phyloP scores from a whole-genome alignment of 352 stramenopile genomes.

The Globisporangium recalcitrans region DNA sequence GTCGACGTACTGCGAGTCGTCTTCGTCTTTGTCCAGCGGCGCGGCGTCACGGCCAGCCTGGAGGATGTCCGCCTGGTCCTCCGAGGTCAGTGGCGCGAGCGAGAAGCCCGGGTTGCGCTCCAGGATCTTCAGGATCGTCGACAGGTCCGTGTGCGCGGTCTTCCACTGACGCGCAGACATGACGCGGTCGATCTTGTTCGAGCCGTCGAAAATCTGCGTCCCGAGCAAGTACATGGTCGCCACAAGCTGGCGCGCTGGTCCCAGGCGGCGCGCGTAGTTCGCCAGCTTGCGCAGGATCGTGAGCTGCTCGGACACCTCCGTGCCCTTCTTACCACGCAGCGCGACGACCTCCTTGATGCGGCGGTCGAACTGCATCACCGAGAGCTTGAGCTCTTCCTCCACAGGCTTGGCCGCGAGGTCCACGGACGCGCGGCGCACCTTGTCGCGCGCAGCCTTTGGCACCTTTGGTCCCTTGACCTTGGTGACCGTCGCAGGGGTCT shows the following conservation, averaged over 20 bases:
- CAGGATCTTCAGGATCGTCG: slow-evolving; percentile 63
- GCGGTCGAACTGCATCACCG: slow-evolving; percentile 70
- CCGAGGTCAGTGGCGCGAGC: slow-evolving; percentile 62
- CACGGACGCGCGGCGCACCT: slow-evolving; percentile 44
- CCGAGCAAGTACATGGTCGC: slow-evolving; percentile 81
- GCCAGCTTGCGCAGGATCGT: slow-evolving; percentile 67
- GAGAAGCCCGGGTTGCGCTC: slow-evolving; percentile 82
- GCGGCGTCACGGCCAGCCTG: slow-evolving; percentile 70
- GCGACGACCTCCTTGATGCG: slow-evolving; percentile 84
- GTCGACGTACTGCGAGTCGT: slow-evolving; percentile 81
- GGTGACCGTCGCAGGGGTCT: slow-evolving; percentile 55
- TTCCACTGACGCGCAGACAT: slow-evolving; percentile 81
- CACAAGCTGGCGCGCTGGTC: slow-evolving; percentile 68
- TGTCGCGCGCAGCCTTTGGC: slow-evolving; percentile 40
- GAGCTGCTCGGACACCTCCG: slow-evolving; percentile 70
- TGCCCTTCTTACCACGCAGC: slow-evolving; percentile 79
- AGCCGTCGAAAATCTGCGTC: slow-evolving; percentile 78
- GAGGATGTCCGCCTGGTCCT: slow-evolving; percentile 84
- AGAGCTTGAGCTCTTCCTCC: slow-evolving; percentile 83
- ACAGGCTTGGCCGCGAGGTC: slow-evolving; percentile 49
- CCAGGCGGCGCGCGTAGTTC: slow-evolving; percentile 73
- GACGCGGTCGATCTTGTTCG: slow-evolving; percentile 80
- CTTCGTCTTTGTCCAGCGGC: slow-evolving; percentile 68
- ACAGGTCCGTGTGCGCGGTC: slow-evolving; percentile 55
- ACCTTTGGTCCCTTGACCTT: slow-evolving; percentile 47